These are phyloP conservation scores for Musa beccarii DNA, from an alignment of 176 grass and related monocot species.

Conservation along the genomic window DNA sequence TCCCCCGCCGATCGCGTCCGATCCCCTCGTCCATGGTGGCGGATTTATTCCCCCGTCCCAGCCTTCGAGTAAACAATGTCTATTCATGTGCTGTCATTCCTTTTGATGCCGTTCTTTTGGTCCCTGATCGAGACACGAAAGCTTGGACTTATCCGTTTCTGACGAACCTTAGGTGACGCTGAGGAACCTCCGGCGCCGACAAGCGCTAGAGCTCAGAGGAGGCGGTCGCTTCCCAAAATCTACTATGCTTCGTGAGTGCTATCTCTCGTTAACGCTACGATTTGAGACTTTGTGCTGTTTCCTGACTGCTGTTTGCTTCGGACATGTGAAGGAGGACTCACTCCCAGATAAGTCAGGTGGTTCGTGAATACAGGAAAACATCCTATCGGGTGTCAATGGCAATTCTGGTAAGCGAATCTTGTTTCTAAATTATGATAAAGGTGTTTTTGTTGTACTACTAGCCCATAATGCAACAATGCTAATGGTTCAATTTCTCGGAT, in stretches of 20 bases:
- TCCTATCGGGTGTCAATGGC: slow-evolving; percentile 76
- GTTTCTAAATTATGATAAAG: neutral
- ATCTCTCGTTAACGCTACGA: neutral
- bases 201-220: slow-evolving; percentile 39
- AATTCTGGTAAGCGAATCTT: slow-evolving; percentile 47
- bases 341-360: slow-evolving; percentile 87
- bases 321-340: slow-evolving; percentile 80
- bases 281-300: neutral
- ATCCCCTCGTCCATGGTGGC: slow-evolving; percentile 64
- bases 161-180: slow-evolving; percentile 22
- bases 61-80: slow-evolving; percentile 17
- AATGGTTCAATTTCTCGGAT: no score
- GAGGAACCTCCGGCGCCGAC: slow-evolving; percentile 15
- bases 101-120: neutral
- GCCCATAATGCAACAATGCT: neutral
- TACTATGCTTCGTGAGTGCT: slow-evolving; percentile 75
- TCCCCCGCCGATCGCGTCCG: neutral
- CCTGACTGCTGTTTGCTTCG: slow-evolving; percentile 12
- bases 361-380: slow-evolving; percentile 92
- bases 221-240: slow-evolving; percentile 43
- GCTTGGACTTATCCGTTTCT: slow-evolving; percentile 17
- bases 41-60: slow-evolving; percentile 63
- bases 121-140: neutral
- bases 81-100: neutral
- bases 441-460: neutral